phyloP scores from a whole-genome alignment of 2,329 filamentous ascomycete genomes.

The Gremmenia infestans region DNA sequence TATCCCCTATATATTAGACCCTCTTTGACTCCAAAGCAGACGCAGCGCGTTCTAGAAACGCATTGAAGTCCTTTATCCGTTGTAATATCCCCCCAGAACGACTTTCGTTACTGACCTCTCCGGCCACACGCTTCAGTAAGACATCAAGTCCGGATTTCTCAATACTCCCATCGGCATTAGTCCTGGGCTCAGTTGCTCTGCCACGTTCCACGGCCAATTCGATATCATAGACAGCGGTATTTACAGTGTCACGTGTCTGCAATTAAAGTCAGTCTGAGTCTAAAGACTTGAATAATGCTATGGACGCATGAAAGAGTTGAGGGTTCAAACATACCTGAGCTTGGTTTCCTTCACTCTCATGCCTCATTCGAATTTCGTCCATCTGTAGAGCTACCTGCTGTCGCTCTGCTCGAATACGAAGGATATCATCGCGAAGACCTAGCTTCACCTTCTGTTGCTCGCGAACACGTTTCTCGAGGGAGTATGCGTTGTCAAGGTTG shows the following conservation, averaged over 20 bases:
- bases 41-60: conserved; percentile 57
- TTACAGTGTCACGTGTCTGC: conserved; percentile 46
- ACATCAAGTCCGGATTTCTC: conserved; percentile 55
- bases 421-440: conserved; percentile 53
- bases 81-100: conserved; percentile 48
- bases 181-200: conserved; percentile 45
- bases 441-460: conserved; percentile 53
- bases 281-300: neutral
- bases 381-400: conserved; percentile 58
- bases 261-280: conserved; percentile 13
- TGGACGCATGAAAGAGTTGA: neutral
- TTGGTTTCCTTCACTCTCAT: conserved; percentile 50
- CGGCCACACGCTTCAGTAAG: conserved; percentile 48
- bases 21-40: conserved; percentile 44
- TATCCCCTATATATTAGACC: conserved; percentile 2
- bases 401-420: conserved; percentile 52
- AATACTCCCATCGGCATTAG: conserved; percentile 42
- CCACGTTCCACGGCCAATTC: conserved; percentile 51
- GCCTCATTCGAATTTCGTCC: conserved; percentile 56
- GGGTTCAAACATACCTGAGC: conserved; percentile 41
- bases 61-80: conserved; percentile 57
- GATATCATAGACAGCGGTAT: conserved; percentile 56
- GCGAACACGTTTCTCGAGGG: conserved; percentile 52
- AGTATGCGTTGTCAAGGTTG: conserved; percentile 53
- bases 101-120: conserved; percentile 47